phyloP scores from a whole-genome alignment of 331 rosid genomes.

The Erythrophleum ivorense region DNA sequence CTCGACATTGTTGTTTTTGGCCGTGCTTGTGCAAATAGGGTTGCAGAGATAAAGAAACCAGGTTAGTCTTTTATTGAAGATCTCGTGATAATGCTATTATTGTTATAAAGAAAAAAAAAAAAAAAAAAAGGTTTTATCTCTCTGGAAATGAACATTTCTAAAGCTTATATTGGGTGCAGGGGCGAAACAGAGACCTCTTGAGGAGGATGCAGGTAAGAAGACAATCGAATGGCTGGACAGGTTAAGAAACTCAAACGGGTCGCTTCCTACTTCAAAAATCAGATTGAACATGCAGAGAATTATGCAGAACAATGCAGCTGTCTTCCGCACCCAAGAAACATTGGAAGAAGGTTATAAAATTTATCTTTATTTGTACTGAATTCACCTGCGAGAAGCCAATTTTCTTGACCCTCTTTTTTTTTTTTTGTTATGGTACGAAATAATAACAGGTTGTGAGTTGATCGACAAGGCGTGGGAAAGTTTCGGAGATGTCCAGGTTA shows the following conservation, averaged over 20 bases:
- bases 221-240: conserved; percentile 97
- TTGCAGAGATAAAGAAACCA: conserved; percentile 85
- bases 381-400: no score
- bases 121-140: no score
- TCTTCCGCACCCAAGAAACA: conserved; percentile 94
- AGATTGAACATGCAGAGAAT: conserved; percentile 91
- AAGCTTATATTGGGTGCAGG: no score
- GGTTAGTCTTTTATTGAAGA: conserved; percentile 55
- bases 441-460: conserved; percentile 65
- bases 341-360: conserved; percentile 97
- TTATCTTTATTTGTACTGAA: no score
- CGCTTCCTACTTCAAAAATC: conserved; percentile 78
- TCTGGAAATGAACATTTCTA: conserved; percentile 36
- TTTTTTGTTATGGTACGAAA: no score
- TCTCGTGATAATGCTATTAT: neutral
- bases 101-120: no score
- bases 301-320: conserved; percentile 98
- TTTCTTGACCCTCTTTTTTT: no score
- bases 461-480: conserved; percentile 87
- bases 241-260: conserved; percentile 86
- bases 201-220: conserved; percentile 84
- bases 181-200: conserved; percentile 83
- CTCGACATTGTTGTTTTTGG: conserved; percentile 98
- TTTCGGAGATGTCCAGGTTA: conserved; percentile 74
- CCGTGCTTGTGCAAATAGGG: conserved; percentile 99